A percentile compares a stretch with the other conserved stretches of the same genome.
These are phyloP conservation scores for Suillus sp. DNA, from an alignment of 768 basidiomycete species.

Conservation along the genomic window DNA sequence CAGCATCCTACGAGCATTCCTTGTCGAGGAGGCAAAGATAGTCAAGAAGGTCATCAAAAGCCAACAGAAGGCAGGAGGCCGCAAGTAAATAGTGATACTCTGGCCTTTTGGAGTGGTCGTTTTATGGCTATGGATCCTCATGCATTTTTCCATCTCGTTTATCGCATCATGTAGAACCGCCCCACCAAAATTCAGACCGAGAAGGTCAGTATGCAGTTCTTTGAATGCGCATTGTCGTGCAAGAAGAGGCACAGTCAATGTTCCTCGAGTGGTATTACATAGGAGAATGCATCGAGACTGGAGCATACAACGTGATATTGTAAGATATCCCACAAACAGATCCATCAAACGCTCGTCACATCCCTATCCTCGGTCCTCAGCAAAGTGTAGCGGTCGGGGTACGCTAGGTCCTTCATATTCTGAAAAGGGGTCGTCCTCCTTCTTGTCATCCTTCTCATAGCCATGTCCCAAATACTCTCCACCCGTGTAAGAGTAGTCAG, in stretches of 20 bases:
- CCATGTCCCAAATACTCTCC: constrained; percentile 33
- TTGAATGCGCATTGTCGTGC: background rate
- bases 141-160: constrained; percentile 16
- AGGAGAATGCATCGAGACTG: background rate
- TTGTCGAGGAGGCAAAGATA: constrained; percentile 99
- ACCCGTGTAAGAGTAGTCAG: constrained; percentile 46
- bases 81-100: constrained; percentile 24
- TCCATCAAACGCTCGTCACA: constrained; percentile 31
- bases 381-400: constrained; percentile 38
- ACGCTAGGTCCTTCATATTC: constrained; percentile 45
- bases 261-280: background rate
- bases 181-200: constrained; percentile 16
- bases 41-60: constrained; percentile 99
- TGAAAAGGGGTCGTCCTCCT: constrained; percentile 57
- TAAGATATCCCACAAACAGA: background rate
- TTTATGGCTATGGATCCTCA: constrained; percentile 17
- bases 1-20: constrained; percentile 96
- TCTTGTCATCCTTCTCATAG: constrained; percentile 33
- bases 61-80: constrained; percentile 49
- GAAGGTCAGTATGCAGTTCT: constrained; percentile 14
- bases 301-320: background rate
- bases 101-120: constrained; percentile 2
- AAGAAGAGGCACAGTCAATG: background rate
- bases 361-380: constrained; percentile 50
- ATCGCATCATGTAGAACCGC: constrained; percentile 28